phyloP scores from a whole-genome alignment of 306 rosid species.

The Echinosophora koreensis region DNA sequence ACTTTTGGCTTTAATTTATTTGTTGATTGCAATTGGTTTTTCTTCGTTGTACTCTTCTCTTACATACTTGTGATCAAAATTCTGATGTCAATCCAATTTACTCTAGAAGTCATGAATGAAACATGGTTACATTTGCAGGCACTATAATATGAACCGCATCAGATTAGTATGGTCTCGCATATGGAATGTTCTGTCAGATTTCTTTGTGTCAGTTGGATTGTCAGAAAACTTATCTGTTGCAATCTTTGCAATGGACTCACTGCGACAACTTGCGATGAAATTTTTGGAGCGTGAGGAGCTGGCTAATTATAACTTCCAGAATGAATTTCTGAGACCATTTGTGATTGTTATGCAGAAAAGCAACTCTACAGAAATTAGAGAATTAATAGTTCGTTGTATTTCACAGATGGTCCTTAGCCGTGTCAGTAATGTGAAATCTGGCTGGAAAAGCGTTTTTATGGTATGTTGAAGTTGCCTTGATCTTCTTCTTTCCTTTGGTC shows the following conservation, averaged over 20 bases:
- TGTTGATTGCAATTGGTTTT: conserved; percentile 24
- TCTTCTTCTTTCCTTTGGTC: neutral
- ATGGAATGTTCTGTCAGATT: conserved; percentile 97
- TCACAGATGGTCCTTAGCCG: conserved; percentile 99
- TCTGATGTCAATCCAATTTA: conserved; percentile 26
- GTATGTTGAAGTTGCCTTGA: conserved; percentile 57
- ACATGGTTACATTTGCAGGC: conserved; percentile 77
- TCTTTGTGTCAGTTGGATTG: conserved; percentile 96
- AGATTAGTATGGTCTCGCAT: conserved; percentile 99
- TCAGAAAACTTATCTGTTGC: conserved; percentile 98
- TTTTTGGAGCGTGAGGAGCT: conserved; percentile 98
- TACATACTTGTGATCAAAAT: conserved; percentile 31
- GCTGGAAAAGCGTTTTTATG: conserved; percentile 99
- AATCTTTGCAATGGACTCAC: conserved; percentile 97
- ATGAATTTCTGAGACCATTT: conserved; percentile 95
- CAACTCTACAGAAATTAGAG: conserved; percentile 88
- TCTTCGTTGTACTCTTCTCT: conserved; percentile 19
- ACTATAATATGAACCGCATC: conserved; percentile 98
- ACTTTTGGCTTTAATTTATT: neutral
- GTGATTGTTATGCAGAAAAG: conserved; percentile 98
- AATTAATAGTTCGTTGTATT: conserved; percentile 93
- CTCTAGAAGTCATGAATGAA: conserved; percentile 38
- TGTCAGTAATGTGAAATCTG: conserved; percentile 95
- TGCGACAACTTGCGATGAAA: conserved; percentile 98
- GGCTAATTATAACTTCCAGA: conserved; percentile 98